A percentile compares a stretch with the other conserved stretches of the same genome.
Evolutionary conservation across 805 yeast species (phyloP).

Genomic region (Scheffersomyces coipomensis): DNA sequence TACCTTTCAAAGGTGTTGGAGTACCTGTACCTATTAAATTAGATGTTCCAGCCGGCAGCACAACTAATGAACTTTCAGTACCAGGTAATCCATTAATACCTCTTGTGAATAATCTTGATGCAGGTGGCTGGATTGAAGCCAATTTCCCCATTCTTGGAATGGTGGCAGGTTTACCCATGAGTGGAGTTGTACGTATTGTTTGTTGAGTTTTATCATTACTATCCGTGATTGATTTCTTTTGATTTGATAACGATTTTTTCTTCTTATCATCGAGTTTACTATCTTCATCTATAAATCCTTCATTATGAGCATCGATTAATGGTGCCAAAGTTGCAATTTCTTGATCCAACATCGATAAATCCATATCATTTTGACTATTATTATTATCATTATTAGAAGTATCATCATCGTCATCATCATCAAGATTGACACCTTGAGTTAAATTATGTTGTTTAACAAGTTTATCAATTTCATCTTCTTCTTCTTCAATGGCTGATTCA

Average conservation of each 20-base stretch:
- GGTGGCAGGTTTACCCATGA: slow-evolving; percentile 30
- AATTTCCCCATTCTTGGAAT: slow-evolving; percentile 45
- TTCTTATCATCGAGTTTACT: slow-evolving; percentile 18
- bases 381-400: no score
- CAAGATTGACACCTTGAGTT: slow-evolving; percentile 29
- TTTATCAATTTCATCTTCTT: slow-evolving; percentile 37
- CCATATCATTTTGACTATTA: slow-evolving; percentile 13
- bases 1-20: neutral
- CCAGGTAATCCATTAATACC: slow-evolving; percentile 14
- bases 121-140: slow-evolving; percentile 45
- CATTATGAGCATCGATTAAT: slow-evolving; percentile 34
- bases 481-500: slow-evolving; percentile 28
- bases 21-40: neutral
- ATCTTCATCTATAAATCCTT: slow-evolving; percentile 21
- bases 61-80: neutral
- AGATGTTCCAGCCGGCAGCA: neutral
- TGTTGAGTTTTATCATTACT: slow-evolving; percentile 1
- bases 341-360: slow-evolving; percentile 32
- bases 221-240: neutral
- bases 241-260: no score
- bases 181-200: slow-evolving; percentile 17
- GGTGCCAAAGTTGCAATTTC: slow-evolving; percentile 42
- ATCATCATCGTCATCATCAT: slow-evolving; percentile 13
- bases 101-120: slow-evolving; percentile 35
- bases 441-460: slow-evolving; percentile 34